Conservation (phyloP, 2,329 filamentous ascomycete species). For the Chrysoporthe deuterocubensis region DNA sequence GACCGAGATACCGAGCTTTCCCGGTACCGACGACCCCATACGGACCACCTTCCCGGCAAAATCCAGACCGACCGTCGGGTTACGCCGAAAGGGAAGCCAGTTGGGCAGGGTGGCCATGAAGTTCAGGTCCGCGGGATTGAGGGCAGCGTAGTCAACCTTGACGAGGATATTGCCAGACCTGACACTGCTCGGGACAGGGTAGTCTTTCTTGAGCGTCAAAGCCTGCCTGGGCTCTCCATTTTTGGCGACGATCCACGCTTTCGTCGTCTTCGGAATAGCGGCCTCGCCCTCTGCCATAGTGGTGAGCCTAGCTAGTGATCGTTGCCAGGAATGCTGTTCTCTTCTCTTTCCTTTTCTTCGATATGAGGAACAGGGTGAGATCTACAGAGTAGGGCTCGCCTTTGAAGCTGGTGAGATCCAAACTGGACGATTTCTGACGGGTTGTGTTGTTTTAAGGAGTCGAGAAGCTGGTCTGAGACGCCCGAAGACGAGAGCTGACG, state of each 20-base stretch:
- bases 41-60: conserved; percentile 41
- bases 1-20: conserved; percentile 24
- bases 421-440: too few relatives aligned
- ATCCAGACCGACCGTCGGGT: conserved; percentile 40
- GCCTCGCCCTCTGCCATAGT: conserved; percentile 17
- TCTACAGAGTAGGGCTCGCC: background rate
- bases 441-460: conserved; percentile 9
- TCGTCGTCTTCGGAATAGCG: conserved; percentile 34
- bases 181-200: conserved; percentile 28
- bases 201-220: conserved; percentile 34
- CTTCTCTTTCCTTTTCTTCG: too few relatives aligned
- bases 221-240: conserved; percentile 35
- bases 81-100: conserved; percentile 38
- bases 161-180: conserved; percentile 36
- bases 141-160: conserved; percentile 39
- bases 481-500: background rate
- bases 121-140: conserved; percentile 43
- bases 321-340: too few relatives aligned
- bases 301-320: background rate
- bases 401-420: background rate
- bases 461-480: background rate
- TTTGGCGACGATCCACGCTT: conserved; percentile 36
- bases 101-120: conserved; percentile 38
- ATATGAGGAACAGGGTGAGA: background rate
- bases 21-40: conserved; percentile 32